Conservation (phyloP, 768 basidiomycete species). For the Xerocomellus intermedius region DNA sequence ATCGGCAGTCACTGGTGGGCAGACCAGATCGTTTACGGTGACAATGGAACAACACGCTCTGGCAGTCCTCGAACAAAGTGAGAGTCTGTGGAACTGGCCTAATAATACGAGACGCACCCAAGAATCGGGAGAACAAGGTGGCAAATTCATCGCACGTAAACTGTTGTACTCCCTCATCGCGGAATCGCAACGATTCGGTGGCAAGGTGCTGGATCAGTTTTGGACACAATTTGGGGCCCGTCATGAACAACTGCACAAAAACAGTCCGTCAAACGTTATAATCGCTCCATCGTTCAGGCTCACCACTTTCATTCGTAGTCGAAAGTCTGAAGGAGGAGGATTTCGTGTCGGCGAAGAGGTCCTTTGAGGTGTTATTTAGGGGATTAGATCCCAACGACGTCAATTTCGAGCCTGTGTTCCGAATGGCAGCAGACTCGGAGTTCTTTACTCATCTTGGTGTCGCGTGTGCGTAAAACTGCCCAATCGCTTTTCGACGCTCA, state of each 20-base stretch:
- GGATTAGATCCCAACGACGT: too few species aligned
- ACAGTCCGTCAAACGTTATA: not conserved
- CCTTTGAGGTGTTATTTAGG: too few species aligned
- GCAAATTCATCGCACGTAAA: not conserved
- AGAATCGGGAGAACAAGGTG: not conserved
- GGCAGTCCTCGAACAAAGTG: not conserved
- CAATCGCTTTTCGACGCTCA: too few species aligned
- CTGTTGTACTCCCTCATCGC: not conserved
- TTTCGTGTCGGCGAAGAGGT: too few species aligned
- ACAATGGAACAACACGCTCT: conserved; percentile 2
- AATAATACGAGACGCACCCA: not conserved
- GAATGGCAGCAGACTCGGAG: too few species aligned
- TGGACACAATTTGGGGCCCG: conserved; percentile 1
- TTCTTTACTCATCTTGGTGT: too few species aligned
- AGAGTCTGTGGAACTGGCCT: not conserved
- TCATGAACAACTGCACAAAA: not conserved
- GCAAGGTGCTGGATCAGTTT: not conserved
- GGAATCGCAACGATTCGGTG: conserved; percentile 3
- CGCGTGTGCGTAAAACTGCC: too few species aligned
- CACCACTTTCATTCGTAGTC: conserved; percentile 1
- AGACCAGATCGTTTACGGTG: too few species aligned
- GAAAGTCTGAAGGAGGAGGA: not conserved
- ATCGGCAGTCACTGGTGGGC: too few species aligned
- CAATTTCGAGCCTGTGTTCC: too few species aligned
- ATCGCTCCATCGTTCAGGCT: not conserved